Evolutionary conservation across 2,329 filamentous ascomycete genomes (phyloP).

Genomic region (Aspergillus glaucus): DNA sequence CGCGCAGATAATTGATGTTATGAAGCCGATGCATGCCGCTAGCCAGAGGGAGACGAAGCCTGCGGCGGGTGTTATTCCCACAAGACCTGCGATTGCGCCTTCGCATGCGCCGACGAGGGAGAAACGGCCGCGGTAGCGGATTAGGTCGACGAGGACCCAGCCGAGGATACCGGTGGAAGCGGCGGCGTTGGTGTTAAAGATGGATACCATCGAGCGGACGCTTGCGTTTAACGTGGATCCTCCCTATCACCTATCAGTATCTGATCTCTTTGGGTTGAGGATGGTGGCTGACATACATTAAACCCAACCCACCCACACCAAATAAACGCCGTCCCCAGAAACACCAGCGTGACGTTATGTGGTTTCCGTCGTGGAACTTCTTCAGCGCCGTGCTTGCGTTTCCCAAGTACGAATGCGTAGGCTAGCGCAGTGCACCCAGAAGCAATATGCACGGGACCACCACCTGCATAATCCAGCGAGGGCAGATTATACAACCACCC

Average conservation of each 20-base stretch:
- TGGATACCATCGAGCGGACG: constrained; percentile 49
- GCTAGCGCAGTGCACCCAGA: constrained; percentile 66
- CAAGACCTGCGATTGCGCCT: constrained; percentile 53
- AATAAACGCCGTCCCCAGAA: constrained; percentile 56
- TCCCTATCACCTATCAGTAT: constrained; percentile 25
- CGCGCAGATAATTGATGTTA: constrained; percentile 49
- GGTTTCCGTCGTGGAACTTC: constrained; percentile 50
- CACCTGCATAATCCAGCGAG: constrained; percentile 68
- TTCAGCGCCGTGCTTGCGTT: constrained; percentile 51
- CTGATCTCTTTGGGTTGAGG: background rate
- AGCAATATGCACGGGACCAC: constrained; percentile 68
- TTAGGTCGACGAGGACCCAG: constrained; percentile 49
- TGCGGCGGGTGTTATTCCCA: constrained; percentile 55
- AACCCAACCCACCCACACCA: constrained; percentile 53
- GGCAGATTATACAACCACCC: constrained; percentile 66
- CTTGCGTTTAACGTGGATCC: constrained; percentile 49
- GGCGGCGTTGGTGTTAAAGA: constrained; percentile 54
- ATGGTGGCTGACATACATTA: constrained; percentile 35
- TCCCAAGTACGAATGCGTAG: constrained; percentile 67
- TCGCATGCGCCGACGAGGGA: constrained; percentile 52
- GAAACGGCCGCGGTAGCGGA: constrained; percentile 48
- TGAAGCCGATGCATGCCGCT: constrained; percentile 51
- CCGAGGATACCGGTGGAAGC: constrained; percentile 50
- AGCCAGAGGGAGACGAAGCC: constrained; percentile 50
- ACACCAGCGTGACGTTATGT: constrained; percentile 68